Evolutionary conservation across 1,139 yeast species (phyloP).

Genomic region (Yamadazyma diddensiae): DNA sequence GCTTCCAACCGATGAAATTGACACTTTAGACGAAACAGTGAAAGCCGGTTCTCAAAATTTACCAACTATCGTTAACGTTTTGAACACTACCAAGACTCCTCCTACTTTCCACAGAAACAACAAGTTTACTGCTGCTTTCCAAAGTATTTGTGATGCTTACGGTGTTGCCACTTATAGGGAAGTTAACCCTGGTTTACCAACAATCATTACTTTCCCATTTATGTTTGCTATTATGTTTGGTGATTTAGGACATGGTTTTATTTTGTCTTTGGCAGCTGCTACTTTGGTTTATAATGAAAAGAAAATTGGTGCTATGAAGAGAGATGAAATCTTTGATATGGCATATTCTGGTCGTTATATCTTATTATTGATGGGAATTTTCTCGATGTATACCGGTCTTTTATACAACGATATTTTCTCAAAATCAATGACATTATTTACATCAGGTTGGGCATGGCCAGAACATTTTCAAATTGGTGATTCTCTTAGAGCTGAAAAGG

Average conservation of each 20-base stretch:
- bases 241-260: constrained; percentile 78
- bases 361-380: constrained; percentile 68
- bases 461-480: constrained; percentile 56
- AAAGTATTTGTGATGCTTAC: constrained; percentile 74
- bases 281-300: constrained; percentile 60
- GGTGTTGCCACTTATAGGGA: constrained; percentile 77
- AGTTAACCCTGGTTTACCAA: constrained; percentile 78
- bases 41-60: constrained; percentile 40
- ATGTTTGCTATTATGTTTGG: constrained; percentile 90
- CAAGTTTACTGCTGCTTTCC: constrained; percentile 75
- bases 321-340: constrained; percentile 82
- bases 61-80: constrained; percentile 67
- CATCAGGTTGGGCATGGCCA: constrained; percentile 79
- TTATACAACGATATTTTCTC: constrained; percentile 77
- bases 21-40: constrained; percentile 32
- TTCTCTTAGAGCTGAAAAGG: constrained; percentile 43
- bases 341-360: constrained; percentile 76
- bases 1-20: constrained; percentile 64
- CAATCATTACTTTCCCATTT: constrained; percentile 77
- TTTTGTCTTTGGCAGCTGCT: constrained; percentile 58
- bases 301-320: constrained; percentile 54
- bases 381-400: constrained; percentile 77
- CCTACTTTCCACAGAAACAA: constrained; percentile 79
- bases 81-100: constrained; percentile 66
- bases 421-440: constrained; percentile 69